phyloP scores from a whole-genome alignment of 805 yeast genomes.

The Teunomyces cretensis region DNA sequence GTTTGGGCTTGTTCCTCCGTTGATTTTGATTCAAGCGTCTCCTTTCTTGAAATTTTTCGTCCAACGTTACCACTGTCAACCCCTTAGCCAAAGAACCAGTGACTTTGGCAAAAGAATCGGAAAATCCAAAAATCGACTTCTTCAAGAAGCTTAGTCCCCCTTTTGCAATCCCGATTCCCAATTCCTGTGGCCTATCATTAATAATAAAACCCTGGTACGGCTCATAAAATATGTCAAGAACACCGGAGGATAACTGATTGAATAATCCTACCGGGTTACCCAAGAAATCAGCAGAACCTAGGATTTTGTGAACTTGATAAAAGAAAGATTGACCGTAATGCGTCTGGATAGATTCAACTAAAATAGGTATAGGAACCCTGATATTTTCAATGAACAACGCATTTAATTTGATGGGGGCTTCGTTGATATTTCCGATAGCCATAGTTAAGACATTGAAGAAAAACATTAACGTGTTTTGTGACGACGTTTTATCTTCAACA shows the following conservation, averaged over 20 bases:
- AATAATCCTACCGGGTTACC: constrained; percentile 98
- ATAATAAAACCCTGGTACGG: constrained; percentile 95
- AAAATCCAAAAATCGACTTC: constrained; percentile 90
- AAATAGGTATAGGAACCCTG: constrained; percentile 76
- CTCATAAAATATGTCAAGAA: constrained; percentile 93
- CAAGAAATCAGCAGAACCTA: constrained; percentile 94
- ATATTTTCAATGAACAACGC: constrained; percentile 87
- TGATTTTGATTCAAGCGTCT: constrained; percentile 72
- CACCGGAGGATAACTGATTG: constrained; percentile 91
- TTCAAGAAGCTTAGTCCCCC: constrained; percentile 94
- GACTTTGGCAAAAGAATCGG: constrained; percentile 89
- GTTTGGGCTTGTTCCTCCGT: constrained; percentile 76
- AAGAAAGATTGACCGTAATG: constrained; percentile 92
- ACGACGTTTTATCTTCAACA: constrained; percentile 57
- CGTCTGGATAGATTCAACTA: constrained; percentile 67
- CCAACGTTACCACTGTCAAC: constrained; percentile 85
- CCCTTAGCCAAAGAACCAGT: constrained; percentile 96
- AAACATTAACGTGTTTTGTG: constrained; percentile 70
- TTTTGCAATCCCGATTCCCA: constrained; percentile 93
- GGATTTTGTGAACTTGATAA: constrained; percentile 85
- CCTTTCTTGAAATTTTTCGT: constrained; percentile 76
- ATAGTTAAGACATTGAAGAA: constrained; percentile 84
- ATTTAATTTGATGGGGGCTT: constrained; percentile 89
- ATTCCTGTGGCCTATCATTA: constrained; percentile 93
- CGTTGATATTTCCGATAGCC: constrained; percentile 97